A percentile compares a stretch with the other conserved stretches of the same genome.
phyloP scores from a whole-genome alignment of 208 protist species.

The Leishmania major region DNA sequence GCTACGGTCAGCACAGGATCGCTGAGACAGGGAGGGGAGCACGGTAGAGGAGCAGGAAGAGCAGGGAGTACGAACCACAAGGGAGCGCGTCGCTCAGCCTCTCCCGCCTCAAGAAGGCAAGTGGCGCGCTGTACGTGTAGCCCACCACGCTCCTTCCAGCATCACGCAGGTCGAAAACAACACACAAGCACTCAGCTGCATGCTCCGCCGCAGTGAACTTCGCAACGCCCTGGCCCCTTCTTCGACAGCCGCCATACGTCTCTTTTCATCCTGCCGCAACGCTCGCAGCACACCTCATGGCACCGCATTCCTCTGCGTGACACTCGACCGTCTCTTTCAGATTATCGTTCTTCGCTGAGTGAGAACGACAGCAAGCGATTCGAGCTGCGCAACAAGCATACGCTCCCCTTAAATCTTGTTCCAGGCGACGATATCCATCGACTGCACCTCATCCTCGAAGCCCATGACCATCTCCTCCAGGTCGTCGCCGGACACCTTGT shows the following conservation, averaged over 20 bases:
- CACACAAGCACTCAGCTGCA: no score
- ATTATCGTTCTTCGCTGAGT: not conserved
- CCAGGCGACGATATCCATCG: conserved; percentile 95
- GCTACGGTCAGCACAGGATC: not conserved
- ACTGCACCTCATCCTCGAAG: conserved; percentile 96
- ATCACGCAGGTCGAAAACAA: not conserved
- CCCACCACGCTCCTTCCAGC: not conserved
- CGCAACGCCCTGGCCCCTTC: not conserved
- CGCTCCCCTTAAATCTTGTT: conserved; percentile 93
- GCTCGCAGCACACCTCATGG: no score
- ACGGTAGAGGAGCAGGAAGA: not conserved
- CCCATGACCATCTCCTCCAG: conserved; percentile 93
- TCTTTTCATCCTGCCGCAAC: not conserved
- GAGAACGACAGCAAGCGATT: not conserved
- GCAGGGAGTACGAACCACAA: not conserved
- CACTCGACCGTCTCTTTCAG: not conserved
- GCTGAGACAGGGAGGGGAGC: not conserved
- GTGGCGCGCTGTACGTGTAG: not conserved
- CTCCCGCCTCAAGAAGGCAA: not conserved
- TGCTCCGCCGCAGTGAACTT: not conserved
- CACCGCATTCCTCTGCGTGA: not conserved
- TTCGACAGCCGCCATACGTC: not conserved
- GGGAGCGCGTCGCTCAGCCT: not conserved
- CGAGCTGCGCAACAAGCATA: not conserved
- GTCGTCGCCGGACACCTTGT: conserved; percentile 94